Conservation (phyloP, 768 basidiomycete genomes). For the Russula compacta region DNA sequence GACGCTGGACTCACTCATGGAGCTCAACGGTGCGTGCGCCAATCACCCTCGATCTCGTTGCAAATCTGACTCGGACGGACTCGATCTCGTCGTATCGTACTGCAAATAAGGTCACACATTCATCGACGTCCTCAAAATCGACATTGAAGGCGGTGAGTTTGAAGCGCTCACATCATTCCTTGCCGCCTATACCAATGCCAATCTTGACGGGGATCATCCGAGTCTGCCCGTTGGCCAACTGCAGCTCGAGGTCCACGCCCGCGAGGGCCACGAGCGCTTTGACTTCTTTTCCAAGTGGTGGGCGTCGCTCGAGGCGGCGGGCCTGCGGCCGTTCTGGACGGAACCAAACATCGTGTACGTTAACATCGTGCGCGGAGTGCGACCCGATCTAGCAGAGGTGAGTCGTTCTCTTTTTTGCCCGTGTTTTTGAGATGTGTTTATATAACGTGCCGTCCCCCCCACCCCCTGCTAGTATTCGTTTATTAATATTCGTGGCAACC, state of each 20-base stretch:
- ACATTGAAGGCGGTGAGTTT: conserved; percentile 64
- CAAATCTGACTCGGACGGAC: no score
- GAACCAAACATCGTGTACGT: conserved; percentile 44
- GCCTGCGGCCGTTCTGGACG: conserved; percentile 40
- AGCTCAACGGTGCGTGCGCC: conserved; percentile 39
- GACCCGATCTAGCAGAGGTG: conserved; percentile 36
- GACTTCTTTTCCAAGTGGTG: conserved; percentile 53
- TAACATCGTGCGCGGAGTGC: conserved; percentile 31
- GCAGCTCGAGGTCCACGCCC: conserved; percentile 56
- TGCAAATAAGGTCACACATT: conserved; percentile 42
- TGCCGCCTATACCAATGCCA: conserved; percentile 24
- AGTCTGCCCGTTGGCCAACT: conserved; percentile 61
- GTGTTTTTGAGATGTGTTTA: not conserved
- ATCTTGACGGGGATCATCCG: no score
- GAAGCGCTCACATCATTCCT: conserved; percentile 34
- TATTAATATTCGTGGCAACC: conserved; percentile 1
- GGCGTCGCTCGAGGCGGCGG: conserved; percentile 46
- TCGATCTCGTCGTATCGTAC: no score
- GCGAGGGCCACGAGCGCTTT: conserved; percentile 30
- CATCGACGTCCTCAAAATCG: conserved; percentile 66
- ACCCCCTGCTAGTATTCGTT: conserved; percentile 30
- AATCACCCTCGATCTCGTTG: no score
- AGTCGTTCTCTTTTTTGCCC: not conserved
- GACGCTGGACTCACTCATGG: conserved; percentile 55
- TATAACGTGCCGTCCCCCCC: no score